Evolutionary conservation across 805 yeast species (phyloP).

Genomic region (Candida arabinofermentans): DNA sequence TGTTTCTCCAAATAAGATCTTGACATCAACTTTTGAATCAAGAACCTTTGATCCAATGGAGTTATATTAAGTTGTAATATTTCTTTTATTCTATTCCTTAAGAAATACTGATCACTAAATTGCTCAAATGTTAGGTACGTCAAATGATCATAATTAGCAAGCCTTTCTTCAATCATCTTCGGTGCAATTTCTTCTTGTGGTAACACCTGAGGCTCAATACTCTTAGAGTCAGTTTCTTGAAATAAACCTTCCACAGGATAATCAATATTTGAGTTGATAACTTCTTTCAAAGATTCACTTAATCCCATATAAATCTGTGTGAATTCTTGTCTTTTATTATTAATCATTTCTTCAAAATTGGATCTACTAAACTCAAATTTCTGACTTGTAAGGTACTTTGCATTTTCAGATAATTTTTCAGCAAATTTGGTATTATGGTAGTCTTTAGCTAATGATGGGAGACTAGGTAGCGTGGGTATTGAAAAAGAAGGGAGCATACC

Average conservation of each 20-base stretch:
- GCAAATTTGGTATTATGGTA: slow-evolving; percentile 17
- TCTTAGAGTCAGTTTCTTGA: slow-evolving; percentile 18
- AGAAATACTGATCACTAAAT: slow-evolving; percentile 31
- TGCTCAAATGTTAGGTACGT: slow-evolving; percentile 31
- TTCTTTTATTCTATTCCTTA: slow-evolving; percentile 46
- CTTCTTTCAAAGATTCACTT: slow-evolving; percentile 32
- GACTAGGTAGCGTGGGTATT: slow-evolving; percentile 26
- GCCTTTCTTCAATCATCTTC: slow-evolving; percentile 6
- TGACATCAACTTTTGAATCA: slow-evolving; percentile 67
- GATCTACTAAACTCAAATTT: slow-evolving; percentile 22
- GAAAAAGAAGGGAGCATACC: slow-evolving; percentile 35
- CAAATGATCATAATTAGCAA: slow-evolving; percentile 23
- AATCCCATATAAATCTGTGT: slow-evolving; percentile 22
- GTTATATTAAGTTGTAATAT: slow-evolving; percentile 38
- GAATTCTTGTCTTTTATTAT: slow-evolving; percentile 16
- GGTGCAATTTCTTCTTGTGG: background rate
- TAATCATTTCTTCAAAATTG: slow-evolving; percentile 10
- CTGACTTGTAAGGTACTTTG: background rate
- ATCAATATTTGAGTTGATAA: slow-evolving; percentile 44
- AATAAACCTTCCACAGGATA: slow-evolving; percentile 46
- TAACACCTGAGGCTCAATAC: background rate
- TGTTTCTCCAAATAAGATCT: slow-evolving; percentile 54
- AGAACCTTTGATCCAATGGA: slow-evolving; percentile 41
- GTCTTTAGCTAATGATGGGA: slow-evolving; percentile 19
- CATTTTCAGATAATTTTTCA: slow-evolving; percentile 14